Evolutionary conservation across 2,329 filamentous ascomycete species (phyloP).

Genomic region (Capronia coronata): DNA sequence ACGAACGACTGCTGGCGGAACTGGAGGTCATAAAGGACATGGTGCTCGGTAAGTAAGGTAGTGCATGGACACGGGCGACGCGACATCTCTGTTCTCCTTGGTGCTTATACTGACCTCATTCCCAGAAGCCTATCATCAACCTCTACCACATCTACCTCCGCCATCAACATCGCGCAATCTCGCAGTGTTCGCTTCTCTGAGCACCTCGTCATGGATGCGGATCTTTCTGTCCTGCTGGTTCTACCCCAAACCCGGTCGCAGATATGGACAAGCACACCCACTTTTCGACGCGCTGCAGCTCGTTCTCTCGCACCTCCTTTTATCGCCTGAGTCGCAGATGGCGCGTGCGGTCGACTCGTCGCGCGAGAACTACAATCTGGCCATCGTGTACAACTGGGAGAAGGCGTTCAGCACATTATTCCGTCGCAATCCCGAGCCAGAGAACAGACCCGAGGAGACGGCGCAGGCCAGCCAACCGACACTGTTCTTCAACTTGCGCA

Average conservation of each 20-base stretch:
- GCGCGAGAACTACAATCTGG: slow-evolving; percentile 25
- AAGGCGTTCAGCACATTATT: slow-evolving; percentile 30
- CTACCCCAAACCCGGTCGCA: slow-evolving; percentile 8
- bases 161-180: slow-evolving; percentile 23
- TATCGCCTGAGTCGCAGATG: slow-evolving; percentile 22
- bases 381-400: slow-evolving; percentile 28
- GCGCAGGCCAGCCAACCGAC: slow-evolving; percentile 20
- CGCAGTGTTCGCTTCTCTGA: slow-evolving; percentile 20
- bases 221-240: slow-evolving; percentile 23
- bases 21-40: slow-evolving; percentile 30
- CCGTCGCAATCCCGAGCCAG: background rate
- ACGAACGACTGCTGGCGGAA: slow-evolving; percentile 31
- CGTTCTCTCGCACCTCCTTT: slow-evolving; percentile 32
- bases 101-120: background rate
- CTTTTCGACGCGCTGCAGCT: slow-evolving; percentile 29
- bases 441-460: background rate
- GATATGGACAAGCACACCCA: slow-evolving; percentile 19
- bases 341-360: slow-evolving; percentile 13
- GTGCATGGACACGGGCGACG: no score
- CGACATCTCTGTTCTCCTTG: background rate
- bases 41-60: slow-evolving; percentile 27
- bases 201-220: slow-evolving; percentile 20
- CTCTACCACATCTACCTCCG: slow-evolving; percentile 8
- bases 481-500: slow-evolving; percentile 11
- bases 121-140: slow-evolving; percentile 22